Evolutionary conservation across 1,284 basidiomycete genomes (phyloP), one percentile per base, ranked within the genome.

Genomic region (Pseudozyma sp.): DNA sequence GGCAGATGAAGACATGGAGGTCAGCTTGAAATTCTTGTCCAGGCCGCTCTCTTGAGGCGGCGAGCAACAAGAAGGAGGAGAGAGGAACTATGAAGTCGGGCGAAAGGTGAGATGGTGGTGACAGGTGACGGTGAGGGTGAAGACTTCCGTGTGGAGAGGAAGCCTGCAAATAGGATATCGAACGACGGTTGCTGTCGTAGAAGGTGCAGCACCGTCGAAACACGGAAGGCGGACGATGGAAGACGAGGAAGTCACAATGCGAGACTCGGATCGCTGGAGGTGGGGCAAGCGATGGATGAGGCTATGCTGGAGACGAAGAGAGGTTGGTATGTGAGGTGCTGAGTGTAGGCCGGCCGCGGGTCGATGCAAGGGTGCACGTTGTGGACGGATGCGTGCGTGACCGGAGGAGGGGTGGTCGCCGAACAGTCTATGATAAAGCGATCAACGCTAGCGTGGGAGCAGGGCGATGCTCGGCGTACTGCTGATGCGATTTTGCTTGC

Each of bases 361-460:
- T 19, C 16, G 46, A 16, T 48, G 14, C 46, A 31, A 31, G 19
- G 48, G n/a, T 30, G 16, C 17, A 19, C 19, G 24, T 24, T 24
- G 19, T 24, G 45, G 19, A 55, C 24, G 29, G 53, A 40, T 42
- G 13, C 16, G 16, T 13, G 16, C 16, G 39, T 7, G 54, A 29
- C 11, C 14, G 45, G 9, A 47, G 19, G 24, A 39, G n/a, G 13
- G 45, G 34, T 17, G 29, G n/a, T 31, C 34, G 34, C 17, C 31
- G 37, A 13, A 7, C 16, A n/a, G 13, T 42, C 24, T 10, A 42
- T 5, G 7, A 48, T 37, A 46, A 35, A 47, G 60, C 47, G 52
- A 54, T 24, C 34, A 11, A 40, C 16, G 51, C 60, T 68, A 68
- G 66, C 47, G 66, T 68, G 66, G 59, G 59, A 68, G 54, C 40